Conservation (phyloP, 768 basidiomycete genomes). For the Lactifluus piperatus region DNA sequence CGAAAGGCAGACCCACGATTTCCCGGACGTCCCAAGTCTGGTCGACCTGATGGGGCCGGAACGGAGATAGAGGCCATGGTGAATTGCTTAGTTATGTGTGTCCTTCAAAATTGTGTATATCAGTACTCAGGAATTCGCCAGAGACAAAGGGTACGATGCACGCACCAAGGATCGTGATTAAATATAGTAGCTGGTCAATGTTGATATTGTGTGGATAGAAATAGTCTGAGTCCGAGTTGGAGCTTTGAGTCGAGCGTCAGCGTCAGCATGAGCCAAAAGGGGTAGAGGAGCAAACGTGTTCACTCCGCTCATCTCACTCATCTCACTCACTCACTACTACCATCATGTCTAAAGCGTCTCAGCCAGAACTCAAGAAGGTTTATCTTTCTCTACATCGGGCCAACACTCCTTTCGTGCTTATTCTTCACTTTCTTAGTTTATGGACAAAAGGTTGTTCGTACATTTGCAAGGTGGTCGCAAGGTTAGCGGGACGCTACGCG, state of each 20-base stretch:
- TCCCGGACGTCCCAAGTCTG: constrained; percentile 38
- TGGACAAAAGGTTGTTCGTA: constrained; percentile 97
- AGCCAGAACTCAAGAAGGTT: constrained; percentile 99
- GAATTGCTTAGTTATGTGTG: background rate
- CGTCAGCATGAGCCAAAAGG: background rate
- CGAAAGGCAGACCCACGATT: constrained; percentile 43
- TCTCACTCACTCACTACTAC: no score
- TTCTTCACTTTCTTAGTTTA: constrained; percentile 53
- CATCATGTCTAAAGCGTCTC: constrained; percentile 85
- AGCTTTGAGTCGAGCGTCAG: background rate
- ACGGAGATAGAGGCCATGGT: constrained; percentile 38
- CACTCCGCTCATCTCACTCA: no score
- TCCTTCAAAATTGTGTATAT: background rate
- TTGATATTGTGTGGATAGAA: background rate
- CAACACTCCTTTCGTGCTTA: background rate
- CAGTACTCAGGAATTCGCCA: background rate
- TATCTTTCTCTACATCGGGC: constrained; percentile 5
- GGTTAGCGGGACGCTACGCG: constrained; percentile 90
- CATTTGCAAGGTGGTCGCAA: constrained; percentile 91
- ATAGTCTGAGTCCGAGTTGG: background rate
- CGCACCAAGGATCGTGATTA: background rate
- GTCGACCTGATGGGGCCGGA: constrained; percentile 25
- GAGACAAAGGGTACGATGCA: background rate
- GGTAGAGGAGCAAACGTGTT: background rate
- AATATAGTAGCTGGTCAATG: background rate